Conservation (phyloP, 164 flowering plant species). For the Magnolia kwangsiensis region DNA sequence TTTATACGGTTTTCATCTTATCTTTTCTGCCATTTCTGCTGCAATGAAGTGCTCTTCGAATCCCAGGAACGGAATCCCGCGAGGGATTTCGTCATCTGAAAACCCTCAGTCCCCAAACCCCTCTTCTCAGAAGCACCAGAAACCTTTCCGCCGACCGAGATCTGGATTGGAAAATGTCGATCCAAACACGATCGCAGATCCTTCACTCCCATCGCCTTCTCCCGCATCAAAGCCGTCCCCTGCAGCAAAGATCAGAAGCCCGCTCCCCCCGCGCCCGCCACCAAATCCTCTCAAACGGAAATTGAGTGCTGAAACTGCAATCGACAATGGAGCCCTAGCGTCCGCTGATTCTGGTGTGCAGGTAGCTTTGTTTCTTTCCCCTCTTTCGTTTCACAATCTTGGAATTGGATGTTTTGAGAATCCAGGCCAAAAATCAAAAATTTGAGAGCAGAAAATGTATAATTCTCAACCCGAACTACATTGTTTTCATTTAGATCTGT, state of each 20-base stretch:
- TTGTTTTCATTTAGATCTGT: not conserved
- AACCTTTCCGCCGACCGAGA: constrained; percentile 16
- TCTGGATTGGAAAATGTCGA: constrained; percentile 53
- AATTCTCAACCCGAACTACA: not conserved
- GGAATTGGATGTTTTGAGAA: not conserved
- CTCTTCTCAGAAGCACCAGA: constrained; percentile 25
- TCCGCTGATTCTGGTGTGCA: constrained; percentile 71
- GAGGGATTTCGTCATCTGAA: constrained; percentile 33
- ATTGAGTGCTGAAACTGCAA: constrained; percentile 43
- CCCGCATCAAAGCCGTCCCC: not conserved
- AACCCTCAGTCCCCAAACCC: constrained; percentile 30
- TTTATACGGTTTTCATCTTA: not conserved
- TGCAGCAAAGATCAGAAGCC: constrained; percentile 48
- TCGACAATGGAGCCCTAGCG: constrained; percentile 35
- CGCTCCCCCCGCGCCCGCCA: constrained; percentile 85
- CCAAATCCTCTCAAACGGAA: constrained; percentile 73
- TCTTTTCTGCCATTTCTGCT: not conserved
- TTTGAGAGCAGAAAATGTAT: not conserved
- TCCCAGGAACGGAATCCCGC: constrained; percentile 47
- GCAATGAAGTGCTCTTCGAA: constrained; percentile 1
- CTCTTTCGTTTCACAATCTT: not conserved
- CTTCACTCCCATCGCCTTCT: constrained; percentile 18
- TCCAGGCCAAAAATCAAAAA: not conserved
- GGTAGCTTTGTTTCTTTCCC: constrained; percentile 34
- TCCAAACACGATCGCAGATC: constrained; percentile 28